Base-by-base conservation (phyloP, 73 alveolate species). In the Paramecium sonneborni region DNA sequence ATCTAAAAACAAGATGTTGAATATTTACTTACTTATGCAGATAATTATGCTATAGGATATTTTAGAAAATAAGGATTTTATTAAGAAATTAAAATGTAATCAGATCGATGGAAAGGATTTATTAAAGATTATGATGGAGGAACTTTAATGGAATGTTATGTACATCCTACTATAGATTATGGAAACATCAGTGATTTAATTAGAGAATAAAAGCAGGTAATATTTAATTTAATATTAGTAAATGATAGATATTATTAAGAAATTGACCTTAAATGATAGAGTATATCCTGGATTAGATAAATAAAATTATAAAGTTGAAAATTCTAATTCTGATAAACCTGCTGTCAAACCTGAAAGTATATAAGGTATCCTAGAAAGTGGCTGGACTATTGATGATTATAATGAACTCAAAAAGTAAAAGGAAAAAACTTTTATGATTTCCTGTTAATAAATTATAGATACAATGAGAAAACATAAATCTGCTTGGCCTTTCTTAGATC, bases 81-180 rank as follows among this genome's bases (percentile, higher is more conserved):
- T 44, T 87, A 96, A 90, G 95, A 85, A 35, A 69, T 92, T 44
- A 93, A 95, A 67, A 76, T 94, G 98, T 97, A 98, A 7, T 90
- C 92, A 46, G 96, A 94, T 37, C 76, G 95, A 70, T 97, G 97
- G 97, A 96, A 94, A 88, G 99, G 99, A 28, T 98, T 94, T 94
- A 97, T 98, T 41, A 98, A 98, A 93, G 99, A 98, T 74, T 98
- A 98, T 92, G 99, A 97, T 82, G 99, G 99, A 18, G 98, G 99
- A 10, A 97, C 98, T 14, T 56, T 97, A 85, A 97, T 97, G 99
- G 98, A 97, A 85, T 97, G 99, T 94, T 92, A 93, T 84, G 90
- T 96, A 10, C 94, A 95, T 70, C 93, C 85, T 24, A 89, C 93
- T 57, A 93, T 97, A 26, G 97, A 96, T 76, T 97, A 97, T 67